Percentiles rank a stretch among this genome's conserved stretches.
Conservation (phyloP, 768 basidiomycete species). For the Calocera viscosa region DNA sequence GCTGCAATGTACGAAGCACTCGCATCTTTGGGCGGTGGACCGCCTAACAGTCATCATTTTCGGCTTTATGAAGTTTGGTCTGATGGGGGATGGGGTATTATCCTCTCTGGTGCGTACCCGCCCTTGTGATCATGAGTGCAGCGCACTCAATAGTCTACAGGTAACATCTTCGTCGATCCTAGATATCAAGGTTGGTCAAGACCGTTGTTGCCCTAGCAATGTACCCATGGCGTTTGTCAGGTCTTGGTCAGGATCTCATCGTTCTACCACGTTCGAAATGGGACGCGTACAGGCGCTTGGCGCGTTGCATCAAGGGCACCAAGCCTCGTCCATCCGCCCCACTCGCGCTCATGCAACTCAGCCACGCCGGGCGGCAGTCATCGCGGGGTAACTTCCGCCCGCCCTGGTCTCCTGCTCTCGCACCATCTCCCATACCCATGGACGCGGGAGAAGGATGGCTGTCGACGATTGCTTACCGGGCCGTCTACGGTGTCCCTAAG, state of each 20-base stretch:
- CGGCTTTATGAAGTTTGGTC: neutral
- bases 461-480: neutral
- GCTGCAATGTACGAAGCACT: neutral
- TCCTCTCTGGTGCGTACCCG: neutral
- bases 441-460: neutral
- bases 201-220: neutral
- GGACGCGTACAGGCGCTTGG: neutral
- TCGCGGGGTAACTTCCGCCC: neutral
- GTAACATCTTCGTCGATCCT: neutral
- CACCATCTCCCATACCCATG: neutral
- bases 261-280: neutral
- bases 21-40: neutral
- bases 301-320: neutral
- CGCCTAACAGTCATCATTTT: neutral
- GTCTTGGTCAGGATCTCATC: neutral
- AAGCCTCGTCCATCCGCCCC: neutral
- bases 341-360: neutral
- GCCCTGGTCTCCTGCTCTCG: neutral
- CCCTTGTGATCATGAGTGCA: no score
- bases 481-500: neutral
- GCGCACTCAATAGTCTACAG: neutral
- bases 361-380: neutral
- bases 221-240: neutral
- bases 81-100: neutral
- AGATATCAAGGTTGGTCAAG: neutral